Evolutionary conservation across 495 filamentous ascomycete genomes (phyloP).

Genomic region (Aspergillus egyptiacus): DNA sequence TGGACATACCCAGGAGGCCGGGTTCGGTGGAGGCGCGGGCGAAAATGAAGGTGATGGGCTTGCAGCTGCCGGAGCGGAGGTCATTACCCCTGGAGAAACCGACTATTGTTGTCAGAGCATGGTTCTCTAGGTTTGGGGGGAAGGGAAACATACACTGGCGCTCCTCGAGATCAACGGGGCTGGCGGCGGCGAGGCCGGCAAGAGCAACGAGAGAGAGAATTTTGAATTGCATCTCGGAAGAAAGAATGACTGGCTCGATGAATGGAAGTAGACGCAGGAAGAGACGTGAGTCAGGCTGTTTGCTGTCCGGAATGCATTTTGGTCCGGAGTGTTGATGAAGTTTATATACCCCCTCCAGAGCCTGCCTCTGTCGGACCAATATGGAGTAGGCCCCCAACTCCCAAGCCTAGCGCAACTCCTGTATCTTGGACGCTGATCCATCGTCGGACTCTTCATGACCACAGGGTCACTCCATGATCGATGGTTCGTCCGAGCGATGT

Average conservation of each 20-base stretch:
- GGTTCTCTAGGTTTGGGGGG: background rate
- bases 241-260: background rate
- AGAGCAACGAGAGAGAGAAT: slow-evolving; percentile 7
- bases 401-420: background rate
- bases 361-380: background rate
- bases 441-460: background rate
- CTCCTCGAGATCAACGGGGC: slow-evolving; percentile 22
- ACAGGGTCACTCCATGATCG: background rate
- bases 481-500: background rate
- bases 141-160: slow-evolving; percentile 23
- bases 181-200: slow-evolving; percentile 17
- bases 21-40: slow-evolving; percentile 44
- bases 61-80: slow-evolving; percentile 38
- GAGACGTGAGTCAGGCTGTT: background rate
- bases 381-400: background rate
- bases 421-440: background rate
- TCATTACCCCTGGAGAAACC: slow-evolving; percentile 27
- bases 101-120: slow-evolving; percentile 1
- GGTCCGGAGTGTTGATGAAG: no score
- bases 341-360: background rate
- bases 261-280: background rate
- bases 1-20: slow-evolving; percentile 43
- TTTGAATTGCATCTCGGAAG: slow-evolving; percentile 11
- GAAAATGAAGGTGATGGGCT: slow-evolving; percentile 45
- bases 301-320: background rate